phyloP scores from a whole-genome alignment of 441 rosid species.

The Gossypium gossypioides region DNA sequence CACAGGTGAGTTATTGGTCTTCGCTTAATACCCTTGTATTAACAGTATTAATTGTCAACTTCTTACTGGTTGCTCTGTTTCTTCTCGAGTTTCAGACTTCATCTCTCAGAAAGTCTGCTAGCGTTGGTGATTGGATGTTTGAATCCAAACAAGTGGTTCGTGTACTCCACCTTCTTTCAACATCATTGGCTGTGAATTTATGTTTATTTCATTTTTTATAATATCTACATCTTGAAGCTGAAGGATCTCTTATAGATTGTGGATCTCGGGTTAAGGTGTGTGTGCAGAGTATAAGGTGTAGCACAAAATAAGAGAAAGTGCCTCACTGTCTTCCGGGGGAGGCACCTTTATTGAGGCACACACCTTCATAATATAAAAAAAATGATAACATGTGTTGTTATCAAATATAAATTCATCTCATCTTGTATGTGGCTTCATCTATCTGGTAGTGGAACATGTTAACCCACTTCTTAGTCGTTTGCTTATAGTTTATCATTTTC shows the following conservation, averaged over 20 bases:
- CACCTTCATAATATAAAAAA: background rate
- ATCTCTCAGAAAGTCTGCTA: constrained; percentile 83
- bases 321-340: background rate
- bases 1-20: constrained; percentile 56
- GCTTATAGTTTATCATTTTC: background rate
- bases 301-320: background rate
- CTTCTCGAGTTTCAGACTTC: constrained; percentile 47
- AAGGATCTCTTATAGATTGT: background rate
- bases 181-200: background rate
- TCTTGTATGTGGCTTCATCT: background rate
- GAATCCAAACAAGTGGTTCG: constrained; percentile 65
- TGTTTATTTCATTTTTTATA: constrained; percentile 6
- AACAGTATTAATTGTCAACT: constrained; percentile 7
- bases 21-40: constrained; percentile 13
- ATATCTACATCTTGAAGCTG: background rate
- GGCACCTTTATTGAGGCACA: background rate
- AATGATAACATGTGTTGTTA: too few species aligned
- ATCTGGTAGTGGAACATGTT: background rate
- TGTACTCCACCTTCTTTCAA: constrained; percentile 5
- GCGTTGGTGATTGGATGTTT: constrained; percentile 79
- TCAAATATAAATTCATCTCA: background rate
- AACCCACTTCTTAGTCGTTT: background rate
- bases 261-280: background rate
- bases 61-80: constrained; percentile 17
- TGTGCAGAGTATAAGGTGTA: background rate